These are phyloP conservation scores for Phytophthora rubi DNA, from an alignment of 352 stramenopile species.

Conservation along the genomic window DNA sequence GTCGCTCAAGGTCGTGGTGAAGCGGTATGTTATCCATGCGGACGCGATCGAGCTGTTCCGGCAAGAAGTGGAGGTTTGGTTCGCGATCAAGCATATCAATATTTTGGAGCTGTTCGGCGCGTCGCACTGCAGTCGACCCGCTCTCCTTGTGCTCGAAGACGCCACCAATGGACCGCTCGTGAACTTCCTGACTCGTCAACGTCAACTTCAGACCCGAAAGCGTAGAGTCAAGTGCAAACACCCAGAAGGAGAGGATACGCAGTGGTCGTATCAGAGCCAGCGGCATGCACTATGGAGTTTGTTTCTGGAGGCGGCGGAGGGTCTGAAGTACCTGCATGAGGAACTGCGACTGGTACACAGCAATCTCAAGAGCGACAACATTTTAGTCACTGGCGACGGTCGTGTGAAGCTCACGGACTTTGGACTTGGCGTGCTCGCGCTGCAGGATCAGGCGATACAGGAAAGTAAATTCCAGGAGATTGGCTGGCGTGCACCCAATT, in stretches of 20 bases:
- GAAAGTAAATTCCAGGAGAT: slow-evolving; percentile 24
- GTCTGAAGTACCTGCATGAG: slow-evolving; percentile 74
- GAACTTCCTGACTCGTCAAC: slow-evolving; percentile 15
- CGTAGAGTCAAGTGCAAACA: slow-evolving; percentile 10
- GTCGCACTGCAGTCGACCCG: slow-evolving; percentile 33
- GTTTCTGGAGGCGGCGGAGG: slow-evolving; percentile 35
- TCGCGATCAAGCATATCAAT: slow-evolving; percentile 16
- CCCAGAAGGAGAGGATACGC: background rate
- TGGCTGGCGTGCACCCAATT: slow-evolving; percentile 37
- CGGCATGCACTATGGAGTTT: slow-evolving; percentile 32
- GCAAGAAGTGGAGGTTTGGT: slow-evolving; percentile 36
- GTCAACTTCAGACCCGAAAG: slow-evolving; percentile 6
- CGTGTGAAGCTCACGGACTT: slow-evolving; percentile 84
- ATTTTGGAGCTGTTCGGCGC: slow-evolving; percentile 31
- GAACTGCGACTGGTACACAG: slow-evolving; percentile 44
- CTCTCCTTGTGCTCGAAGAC: slow-evolving; percentile 30
- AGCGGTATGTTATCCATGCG: slow-evolving; percentile 22
- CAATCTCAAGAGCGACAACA: slow-evolving; percentile 69
- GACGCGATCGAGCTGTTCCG: slow-evolving; percentile 36
- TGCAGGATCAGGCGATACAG: slow-evolving; percentile 31
- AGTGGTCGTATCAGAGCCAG: slow-evolving; percentile 16
- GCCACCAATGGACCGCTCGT: slow-evolving; percentile 13
- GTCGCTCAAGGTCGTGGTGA: slow-evolving; percentile 22
- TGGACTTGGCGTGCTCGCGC: slow-evolving; percentile 42
- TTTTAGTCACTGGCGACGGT: slow-evolving; percentile 57